phyloP scores from a whole-genome alignment of 1,284 basidiomycete species.

The Meripilus lineatus region DNA sequence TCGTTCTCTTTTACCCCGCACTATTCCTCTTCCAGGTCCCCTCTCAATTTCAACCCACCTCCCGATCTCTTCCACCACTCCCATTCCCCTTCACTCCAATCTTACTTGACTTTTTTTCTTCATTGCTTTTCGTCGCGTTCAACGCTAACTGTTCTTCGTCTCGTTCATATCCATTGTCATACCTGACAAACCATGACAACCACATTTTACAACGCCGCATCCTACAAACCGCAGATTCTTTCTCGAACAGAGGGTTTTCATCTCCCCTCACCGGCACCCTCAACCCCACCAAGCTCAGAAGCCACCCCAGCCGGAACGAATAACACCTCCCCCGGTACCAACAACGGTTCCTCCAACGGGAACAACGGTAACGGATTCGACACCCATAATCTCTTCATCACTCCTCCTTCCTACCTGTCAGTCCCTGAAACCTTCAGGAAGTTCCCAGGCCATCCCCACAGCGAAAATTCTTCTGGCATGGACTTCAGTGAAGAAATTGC shows the following conservation, averaged over 20 bases:
- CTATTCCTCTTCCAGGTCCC: neutral
- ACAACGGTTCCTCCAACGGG: slow-evolving; percentile 14
- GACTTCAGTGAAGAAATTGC: slow-evolving; percentile 65
- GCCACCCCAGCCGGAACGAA: slow-evolving; percentile 29
- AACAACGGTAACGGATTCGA: slow-evolving; percentile 21
- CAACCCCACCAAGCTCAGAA: slow-evolving; percentile 21
- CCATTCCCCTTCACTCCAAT: neutral
- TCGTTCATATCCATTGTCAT: too few species aligned
- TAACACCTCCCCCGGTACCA: slow-evolving; percentile 16
- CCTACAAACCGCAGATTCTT: slow-evolving; percentile 37
- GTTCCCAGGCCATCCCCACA: slow-evolving; percentile 24
- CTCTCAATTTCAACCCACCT: too few species aligned
- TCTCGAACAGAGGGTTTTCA: slow-evolving; percentile 62
- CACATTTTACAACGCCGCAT: slow-evolving; percentile 24
- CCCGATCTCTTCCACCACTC: neutral
- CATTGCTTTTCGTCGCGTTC: neutral
- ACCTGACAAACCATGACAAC: slow-evolving; percentile 10
- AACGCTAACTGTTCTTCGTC: neutral
- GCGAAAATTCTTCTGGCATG: slow-evolving; percentile 28
- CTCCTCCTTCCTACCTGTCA: slow-evolving; percentile 32
- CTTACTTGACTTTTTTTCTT: too few species aligned
- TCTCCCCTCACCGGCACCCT: slow-evolving; percentile 41
- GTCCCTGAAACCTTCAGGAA: slow-evolving; percentile 49
- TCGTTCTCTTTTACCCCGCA: neutral
- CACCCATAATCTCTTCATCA: slow-evolving; percentile 36